These are phyloP conservation scores for Cryptococcus sp. DNA, from an alignment of 1,284 basidiomycete genomes.

Conservation along the genomic window DNA sequence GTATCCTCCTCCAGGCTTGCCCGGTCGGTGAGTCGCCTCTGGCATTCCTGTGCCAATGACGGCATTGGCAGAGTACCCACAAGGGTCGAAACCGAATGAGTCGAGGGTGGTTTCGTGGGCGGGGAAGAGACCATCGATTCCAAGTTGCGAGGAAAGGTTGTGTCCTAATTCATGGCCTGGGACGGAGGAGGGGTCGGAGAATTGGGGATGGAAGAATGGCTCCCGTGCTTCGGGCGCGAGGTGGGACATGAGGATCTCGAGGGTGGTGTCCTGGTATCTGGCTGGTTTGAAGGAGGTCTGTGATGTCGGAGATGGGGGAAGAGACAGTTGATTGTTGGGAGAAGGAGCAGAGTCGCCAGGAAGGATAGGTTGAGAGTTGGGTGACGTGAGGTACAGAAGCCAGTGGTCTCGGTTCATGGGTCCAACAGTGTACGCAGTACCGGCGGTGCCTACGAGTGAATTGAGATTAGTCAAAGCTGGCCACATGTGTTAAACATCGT, in stretches of 20 bases:
- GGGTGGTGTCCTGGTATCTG: conserved; percentile 73
- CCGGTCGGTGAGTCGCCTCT: conserved; percentile 20
- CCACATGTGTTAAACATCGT: background rate
- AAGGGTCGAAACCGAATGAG: conserved; percentile 91
- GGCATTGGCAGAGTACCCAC: conserved; percentile 96
- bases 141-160: conserved; percentile 71
- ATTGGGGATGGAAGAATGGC: conserved; percentile 69
- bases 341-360: conserved; percentile 28
- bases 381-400: conserved; percentile 87
- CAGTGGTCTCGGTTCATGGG: conserved; percentile 99
- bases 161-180: conserved; percentile 65
- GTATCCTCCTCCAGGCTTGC: conserved; percentile 72
- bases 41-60: conserved; percentile 64
- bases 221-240: conserved; percentile 73
- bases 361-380: conserved; percentile 52
- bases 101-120: conserved; percentile 78
- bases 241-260: conserved; percentile 98
- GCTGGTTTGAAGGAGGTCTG: conserved; percentile 13
- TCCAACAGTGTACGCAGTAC: conserved; percentile 94
- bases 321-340: conserved; percentile 11
- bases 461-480: background rate
- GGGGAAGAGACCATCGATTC: conserved; percentile 82
- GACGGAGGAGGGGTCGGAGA: conserved; percentile 17
- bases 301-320: conserved; percentile 1
- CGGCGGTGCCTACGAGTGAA: conserved; percentile 54